Conservation (phyloP, 441 rosid species). For the Populus trichocarpa region DNA sequence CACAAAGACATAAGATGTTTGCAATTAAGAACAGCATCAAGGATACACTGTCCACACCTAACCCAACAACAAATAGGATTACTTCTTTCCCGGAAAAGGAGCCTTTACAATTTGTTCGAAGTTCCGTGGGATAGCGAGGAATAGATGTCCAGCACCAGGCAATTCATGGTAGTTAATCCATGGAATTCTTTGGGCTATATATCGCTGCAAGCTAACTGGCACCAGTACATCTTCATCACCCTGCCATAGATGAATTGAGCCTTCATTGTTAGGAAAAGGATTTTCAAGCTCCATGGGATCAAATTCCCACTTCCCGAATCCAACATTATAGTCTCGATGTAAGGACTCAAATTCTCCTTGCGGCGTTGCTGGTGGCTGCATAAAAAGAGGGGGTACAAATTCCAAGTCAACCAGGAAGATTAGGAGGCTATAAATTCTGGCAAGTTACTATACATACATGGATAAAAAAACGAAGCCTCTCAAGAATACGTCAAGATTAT, state of each 20-base stretch:
- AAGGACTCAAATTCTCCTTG: conserved; percentile 73
- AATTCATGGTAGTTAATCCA: conserved; percentile 81
- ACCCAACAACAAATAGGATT: background rate
- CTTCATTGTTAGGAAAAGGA: conserved; percentile 54
- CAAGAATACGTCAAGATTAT: background rate
- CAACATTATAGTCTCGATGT: conserved; percentile 52
- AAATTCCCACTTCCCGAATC: conserved; percentile 73
- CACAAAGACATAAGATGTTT: background rate
- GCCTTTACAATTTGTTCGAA: conserved; percentile 40
- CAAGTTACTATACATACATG: background rate
- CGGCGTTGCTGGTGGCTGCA: conserved; percentile 36
- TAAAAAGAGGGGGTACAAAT: background rate
- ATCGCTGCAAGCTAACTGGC: conserved; percentile 62
- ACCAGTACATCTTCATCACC: conserved; percentile 63
- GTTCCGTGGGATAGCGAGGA: conserved; percentile 42
- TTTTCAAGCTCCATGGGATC: conserved; percentile 63
- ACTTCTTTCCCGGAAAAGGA: conserved; percentile 30
- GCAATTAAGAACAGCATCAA: background rate
- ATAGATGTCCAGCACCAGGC: conserved; percentile 60
- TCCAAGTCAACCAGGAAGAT: background rate
- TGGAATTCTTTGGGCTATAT: conserved; percentile 52
- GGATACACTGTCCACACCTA: background rate
- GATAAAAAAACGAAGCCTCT: no score
- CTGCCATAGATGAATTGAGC: conserved; percentile 73
- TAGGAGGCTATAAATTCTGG: background rate